Conservation (phyloP, 1,284 basidiomycete genomes). For the Austroboletus niveus region DNA sequence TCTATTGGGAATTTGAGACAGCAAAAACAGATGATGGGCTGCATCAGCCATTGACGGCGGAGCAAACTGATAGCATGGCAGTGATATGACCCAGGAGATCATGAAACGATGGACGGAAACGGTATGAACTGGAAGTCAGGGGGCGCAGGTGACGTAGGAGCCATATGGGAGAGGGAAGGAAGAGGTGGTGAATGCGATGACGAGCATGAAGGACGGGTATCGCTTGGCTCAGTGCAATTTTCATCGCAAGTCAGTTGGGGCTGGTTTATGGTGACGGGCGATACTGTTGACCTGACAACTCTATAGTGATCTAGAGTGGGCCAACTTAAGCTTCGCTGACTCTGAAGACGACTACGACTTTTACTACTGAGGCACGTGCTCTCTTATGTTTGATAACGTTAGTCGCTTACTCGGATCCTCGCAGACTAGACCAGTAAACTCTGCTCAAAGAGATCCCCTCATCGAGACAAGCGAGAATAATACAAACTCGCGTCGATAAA, state of each 20-base stretch:
- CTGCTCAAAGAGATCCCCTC: no score
- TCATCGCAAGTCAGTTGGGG: background rate
- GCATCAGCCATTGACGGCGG: conserved; percentile 3
- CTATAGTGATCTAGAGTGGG: no score
- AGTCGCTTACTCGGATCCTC: no score
- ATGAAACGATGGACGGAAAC: conserved; percentile 11
- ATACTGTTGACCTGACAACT: background rate
- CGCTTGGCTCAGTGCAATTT: conserved; percentile 6
- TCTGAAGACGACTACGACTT: no score
- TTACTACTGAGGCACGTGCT: no score
- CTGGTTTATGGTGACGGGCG: conserved; percentile 4
- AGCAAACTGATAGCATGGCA: background rate
- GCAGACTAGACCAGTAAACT: no score
- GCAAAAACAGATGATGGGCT: conserved; percentile 7
- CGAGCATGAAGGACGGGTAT: conserved; percentile 1
- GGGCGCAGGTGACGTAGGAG: background rate
- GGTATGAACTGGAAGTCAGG: conserved; percentile 8
- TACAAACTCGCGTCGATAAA: no score
- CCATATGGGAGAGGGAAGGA: background rate
- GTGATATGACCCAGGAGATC: conserved; percentile 1
- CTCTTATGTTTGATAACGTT: no score
- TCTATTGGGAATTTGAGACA: conserved; percentile 12
- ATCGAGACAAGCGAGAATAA: no score
- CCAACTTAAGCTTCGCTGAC: no score
- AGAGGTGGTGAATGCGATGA: conserved; percentile 7